Conservation (phyloP, 2,329 filamentous ascomycete genomes). For the Colletotrichum liriopes region DNA sequence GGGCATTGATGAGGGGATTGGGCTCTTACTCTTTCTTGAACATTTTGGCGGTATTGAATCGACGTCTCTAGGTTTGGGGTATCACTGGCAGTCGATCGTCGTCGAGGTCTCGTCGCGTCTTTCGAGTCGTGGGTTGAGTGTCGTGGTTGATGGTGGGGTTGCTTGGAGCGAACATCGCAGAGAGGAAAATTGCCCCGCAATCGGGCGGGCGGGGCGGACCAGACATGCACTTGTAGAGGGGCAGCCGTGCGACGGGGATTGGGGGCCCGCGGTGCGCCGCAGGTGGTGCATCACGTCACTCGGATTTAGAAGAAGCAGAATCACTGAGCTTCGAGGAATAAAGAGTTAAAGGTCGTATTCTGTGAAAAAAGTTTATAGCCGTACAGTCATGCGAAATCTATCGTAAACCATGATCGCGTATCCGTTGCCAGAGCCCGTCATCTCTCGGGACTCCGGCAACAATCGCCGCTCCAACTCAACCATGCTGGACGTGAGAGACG, state of each 20-base stretch:
- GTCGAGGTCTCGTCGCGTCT: conserved; percentile 39
- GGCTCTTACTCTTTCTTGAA: conserved; percentile 91
- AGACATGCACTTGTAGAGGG: conserved; percentile 43
- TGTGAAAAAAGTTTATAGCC: neutral
- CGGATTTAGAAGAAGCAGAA: neutral
- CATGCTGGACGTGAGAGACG: conserved; percentile 72
- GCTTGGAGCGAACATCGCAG: conserved; percentile 43
- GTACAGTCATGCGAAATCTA: conserved; percentile 5
- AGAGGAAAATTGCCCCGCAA: conserved; percentile 43
- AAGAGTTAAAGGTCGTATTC: neutral
- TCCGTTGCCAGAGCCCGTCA: neutral
- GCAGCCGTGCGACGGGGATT: conserved; percentile 1
- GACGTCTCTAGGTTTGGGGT: conserved; percentile 10
- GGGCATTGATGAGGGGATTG: neutral
- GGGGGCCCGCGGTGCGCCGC: neutral
- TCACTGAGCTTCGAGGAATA: neutral
- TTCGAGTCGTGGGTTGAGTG: conserved; percentile 32
- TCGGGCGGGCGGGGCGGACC: conserved; percentile 48
- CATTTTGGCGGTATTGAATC: conserved; percentile 69
- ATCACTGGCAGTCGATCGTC: conserved; percentile 27
- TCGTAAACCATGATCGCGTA: conserved; percentile 4
- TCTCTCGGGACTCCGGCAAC: neutral
- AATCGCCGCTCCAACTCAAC: conserved; percentile 52
- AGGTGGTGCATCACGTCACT: conserved; percentile 33
- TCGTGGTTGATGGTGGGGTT: conserved; percentile 36